These are phyloP conservation scores for Rosa rugosa DNA, from an alignment of 306 rosid species.

Conservation along the genomic window DNA sequence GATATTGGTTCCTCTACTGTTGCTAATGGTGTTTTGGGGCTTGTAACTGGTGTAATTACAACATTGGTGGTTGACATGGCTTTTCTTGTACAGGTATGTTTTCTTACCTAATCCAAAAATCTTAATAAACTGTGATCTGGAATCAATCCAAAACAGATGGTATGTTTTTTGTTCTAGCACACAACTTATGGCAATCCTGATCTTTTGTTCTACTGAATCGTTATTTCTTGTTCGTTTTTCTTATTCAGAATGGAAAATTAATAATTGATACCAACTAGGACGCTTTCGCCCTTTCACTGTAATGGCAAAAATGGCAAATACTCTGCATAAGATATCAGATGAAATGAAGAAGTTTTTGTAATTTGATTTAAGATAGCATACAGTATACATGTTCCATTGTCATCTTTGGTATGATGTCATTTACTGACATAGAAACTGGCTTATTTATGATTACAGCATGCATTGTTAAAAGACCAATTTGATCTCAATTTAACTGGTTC, in stretches of 20 bases:
- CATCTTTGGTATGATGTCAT: background rate
- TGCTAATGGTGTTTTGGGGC: slow-evolving; percentile 99
- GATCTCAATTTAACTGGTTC: background rate
- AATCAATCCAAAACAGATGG: background rate
- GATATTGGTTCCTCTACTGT: slow-evolving; percentile 99
- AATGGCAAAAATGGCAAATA: background rate
- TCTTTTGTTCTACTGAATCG: background rate
- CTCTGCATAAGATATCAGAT: background rate
- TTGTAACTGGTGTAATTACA: slow-evolving; percentile 93
- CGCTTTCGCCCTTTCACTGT: background rate
- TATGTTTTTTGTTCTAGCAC: background rate
- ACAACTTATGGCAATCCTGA: background rate
- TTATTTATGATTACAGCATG: background rate
- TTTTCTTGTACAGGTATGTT: slow-evolving; percentile 92
- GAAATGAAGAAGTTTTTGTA: background rate
- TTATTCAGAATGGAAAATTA: background rate
- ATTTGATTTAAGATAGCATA: background rate
- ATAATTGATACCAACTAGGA: background rate
- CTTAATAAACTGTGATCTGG: background rate
- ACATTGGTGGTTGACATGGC: slow-evolving; percentile 99
- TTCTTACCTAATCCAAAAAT: background rate
- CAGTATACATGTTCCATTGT: background rate
- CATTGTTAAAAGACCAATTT: background rate
- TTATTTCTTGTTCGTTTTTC: background rate
- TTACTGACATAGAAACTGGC: background rate